Base-by-base conservation (phyloP, 1,139 yeast genomes). In the Ogataea hybrid region DNA sequence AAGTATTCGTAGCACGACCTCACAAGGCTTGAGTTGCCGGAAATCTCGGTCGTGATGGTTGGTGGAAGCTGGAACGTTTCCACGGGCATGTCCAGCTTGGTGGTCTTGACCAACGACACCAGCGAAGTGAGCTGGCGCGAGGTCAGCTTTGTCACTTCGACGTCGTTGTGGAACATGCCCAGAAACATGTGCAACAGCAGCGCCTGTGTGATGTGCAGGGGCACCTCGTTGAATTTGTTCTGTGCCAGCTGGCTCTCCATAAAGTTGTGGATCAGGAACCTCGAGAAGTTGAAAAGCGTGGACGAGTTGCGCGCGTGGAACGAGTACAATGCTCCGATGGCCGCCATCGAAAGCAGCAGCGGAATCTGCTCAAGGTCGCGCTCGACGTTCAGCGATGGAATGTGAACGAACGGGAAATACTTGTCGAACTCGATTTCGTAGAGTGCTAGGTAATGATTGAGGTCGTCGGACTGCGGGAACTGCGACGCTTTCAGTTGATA, bases 201-300 rank as follows among this genome's bases (percentile, higher is more conserved):
- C 40, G 94, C 79, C 61, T 90, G 97, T 39, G 88, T 85, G n/a
- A 89, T 75, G 88, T 92, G 85, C 39, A 88, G 62, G 2, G 96
- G 96, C 1, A 88, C 86, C 37, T 76, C 75, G 50, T 79, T 77
- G 56, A 77, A 76, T 47, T 73, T 75, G 36, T 54, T 53, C 37
- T 68, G 58, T 12, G 76, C 70, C 43, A 74, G 68, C 42, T 77
- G 73, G 38, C 73, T 71, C 56, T 86, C 95, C 65, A 88, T 74
- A 54, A 79, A 82, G 49, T 79, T 79, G 57, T 86, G 94, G 47
- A 87, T 82, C 53, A 86, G 82, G 52, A 77, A 81, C 58, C 92
- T 77, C 9, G 95, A 79, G 41, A 88, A 75, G 59, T 87, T 88
- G 64, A 86, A 88, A 42, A 89, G 68, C 16, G 85, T 70, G 53